Evolutionary conservation across 2,329 filamentous ascomycete genomes (phyloP), one percentile per base, ranked within the genome.

Genomic region (Ophiocordyceps camponoti-leonardi): DNA sequence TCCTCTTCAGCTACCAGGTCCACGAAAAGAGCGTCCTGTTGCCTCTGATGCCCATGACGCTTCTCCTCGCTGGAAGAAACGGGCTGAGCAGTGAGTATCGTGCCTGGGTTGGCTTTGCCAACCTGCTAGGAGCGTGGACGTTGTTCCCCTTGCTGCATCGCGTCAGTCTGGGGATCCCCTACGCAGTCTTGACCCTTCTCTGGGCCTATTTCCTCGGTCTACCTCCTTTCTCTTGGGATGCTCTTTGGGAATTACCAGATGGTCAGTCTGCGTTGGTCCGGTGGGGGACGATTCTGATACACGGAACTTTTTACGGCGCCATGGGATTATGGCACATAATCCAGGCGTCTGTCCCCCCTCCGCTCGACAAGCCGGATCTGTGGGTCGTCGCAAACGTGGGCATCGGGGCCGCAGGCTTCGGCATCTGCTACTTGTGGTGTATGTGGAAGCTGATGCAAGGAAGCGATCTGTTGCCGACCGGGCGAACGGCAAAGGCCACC

Each of bases 11-110:
- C 55, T 98, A 94, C 61, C 92, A 98, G 59, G 93, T 98, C 0
- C 92, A 98, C 56, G 92, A 98, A 66, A 98, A 98, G 72, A 95
- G 88, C 52, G 86, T 94, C 0, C 70, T 98, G 6, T 74, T 98
- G 2, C 93, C 92, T 1, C 69, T 98, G 42, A 76, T 96, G 59
- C 92, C 92, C 0, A 94, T 93, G 84, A 96, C 88, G 0, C 65
- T 95, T 7, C 71, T 96, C 6, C 71, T 98, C 37, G 83, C 84
- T 16, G 80, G 83, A 16, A 77, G 81, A 50, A 76, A 84, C 43
- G 90, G 90, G 0, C 66, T 98, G 44, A 77, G 77, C 48, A 83
- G 83, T 48, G 79, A 81, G 45, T 77, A 76, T 18, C 77, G 92
- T 43, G 80, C 86, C 2, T 98, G 92, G 92, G 81, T 96, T 5